These are phyloP conservation scores for Infundibulicybe gibba DNA, from an alignment of 768 basidiomycete species.

Conservation along the genomic window DNA sequence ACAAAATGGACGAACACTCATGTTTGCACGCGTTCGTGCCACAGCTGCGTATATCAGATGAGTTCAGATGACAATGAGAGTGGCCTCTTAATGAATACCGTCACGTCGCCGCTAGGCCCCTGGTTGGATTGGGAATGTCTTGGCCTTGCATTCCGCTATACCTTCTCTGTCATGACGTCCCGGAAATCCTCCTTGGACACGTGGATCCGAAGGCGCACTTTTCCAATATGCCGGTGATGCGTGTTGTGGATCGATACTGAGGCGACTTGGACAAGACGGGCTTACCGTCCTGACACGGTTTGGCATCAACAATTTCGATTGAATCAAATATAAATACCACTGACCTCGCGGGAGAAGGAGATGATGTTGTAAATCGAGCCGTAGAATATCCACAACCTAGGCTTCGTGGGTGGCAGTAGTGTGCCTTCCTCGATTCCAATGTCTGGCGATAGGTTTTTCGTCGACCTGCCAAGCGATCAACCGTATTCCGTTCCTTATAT, in stretches of 20 bases:
- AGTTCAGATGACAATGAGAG: background rate
- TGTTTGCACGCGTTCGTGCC: conserved; percentile 96
- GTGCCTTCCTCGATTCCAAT: conserved; percentile 47
- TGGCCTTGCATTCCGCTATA: conserved; percentile 63
- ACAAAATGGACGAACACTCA: conserved; percentile 85
- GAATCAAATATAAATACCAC: conserved; percentile 3
- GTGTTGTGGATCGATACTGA: conserved; percentile 75
- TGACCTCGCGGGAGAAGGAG: conserved; percentile 88
- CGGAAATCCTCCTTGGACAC: conserved; percentile 72
- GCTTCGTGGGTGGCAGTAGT: conserved; percentile 19
- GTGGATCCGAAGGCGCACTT: conserved; percentile 79
- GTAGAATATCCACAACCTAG: conserved; percentile 71
- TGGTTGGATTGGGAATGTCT: conserved; percentile 70
- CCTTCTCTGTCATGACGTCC: conserved; percentile 60
- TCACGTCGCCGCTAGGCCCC: conserved; percentile 59
- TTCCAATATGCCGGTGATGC: conserved; percentile 87
- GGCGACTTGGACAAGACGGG: conserved; percentile 76
- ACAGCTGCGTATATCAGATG: conserved; percentile 49
- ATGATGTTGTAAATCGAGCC: conserved; percentile 93
- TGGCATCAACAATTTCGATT: background rate
- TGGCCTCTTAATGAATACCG: conserved; percentile 63
- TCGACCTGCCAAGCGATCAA: conserved; percentile 90
- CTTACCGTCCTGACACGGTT: conserved; percentile 75
- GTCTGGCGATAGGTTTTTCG: conserved; percentile 71
- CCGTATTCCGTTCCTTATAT: conserved; percentile 89